Conservation (phyloP, 2,329 filamentous ascomycete species). For the Alternaria sp. region DNA sequence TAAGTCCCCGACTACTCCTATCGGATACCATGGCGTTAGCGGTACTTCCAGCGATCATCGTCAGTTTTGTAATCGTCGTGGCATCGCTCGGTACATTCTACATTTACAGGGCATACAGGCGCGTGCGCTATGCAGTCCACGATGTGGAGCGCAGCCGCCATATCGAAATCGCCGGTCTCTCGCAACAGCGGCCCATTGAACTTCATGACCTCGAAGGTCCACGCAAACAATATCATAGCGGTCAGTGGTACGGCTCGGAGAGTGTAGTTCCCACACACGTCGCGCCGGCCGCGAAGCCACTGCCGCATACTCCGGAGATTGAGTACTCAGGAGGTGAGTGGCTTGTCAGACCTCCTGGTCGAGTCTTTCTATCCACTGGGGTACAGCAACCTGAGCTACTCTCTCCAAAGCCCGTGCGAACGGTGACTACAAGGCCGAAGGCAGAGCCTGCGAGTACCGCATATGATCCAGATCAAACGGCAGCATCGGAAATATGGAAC, state of each 20-base stretch:
- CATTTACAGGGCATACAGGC: background rate
- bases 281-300: background rate
- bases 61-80: background rate
- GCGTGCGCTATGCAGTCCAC: background rate
- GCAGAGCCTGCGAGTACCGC: background rate
- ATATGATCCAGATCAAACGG: background rate
- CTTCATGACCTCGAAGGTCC: background rate
- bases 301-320: background rate
- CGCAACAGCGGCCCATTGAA: background rate
- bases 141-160: background rate
- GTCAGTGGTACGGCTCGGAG: background rate
- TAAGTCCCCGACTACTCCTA: background rate
- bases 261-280: background rate
- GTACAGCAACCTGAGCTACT: background rate
- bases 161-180: background rate
- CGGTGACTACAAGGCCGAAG: background rate
- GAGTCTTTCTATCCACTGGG: background rate
- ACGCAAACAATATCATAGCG: background rate
- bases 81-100: background rate
- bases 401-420: background rate
- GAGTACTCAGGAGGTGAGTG: slow-evolving; percentile 1
- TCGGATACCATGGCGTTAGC: background rate
- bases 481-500: background rate
- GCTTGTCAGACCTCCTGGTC: background rate
- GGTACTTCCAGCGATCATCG: background rate